Base-by-base conservation (phyloP, 257 asterid genomes). In the Fraxinus excelsior region DNA sequence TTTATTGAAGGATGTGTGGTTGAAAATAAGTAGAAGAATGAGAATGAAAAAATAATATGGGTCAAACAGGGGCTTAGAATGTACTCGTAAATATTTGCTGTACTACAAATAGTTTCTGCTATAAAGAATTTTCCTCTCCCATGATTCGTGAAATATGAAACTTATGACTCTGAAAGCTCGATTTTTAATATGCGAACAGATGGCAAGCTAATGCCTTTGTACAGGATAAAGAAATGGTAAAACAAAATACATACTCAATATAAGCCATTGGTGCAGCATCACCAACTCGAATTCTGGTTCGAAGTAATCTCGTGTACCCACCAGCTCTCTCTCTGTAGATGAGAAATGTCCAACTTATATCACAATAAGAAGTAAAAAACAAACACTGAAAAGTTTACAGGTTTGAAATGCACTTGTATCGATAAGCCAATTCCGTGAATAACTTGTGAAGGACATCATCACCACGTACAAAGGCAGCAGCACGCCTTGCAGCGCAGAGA, bases 181-280 rank as follows among this genome's bases (percentile, higher is more conserved):
- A 25, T 60, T 31, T 23, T 60, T 60, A 60, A 10, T 60, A 21
- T 25, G 9, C 12, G 25, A 21, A 6, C 58, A 79, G 46, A 28
- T 64, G 23, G 74, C 21, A 46, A 60, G 71, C 60, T 75, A 44
- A n/a, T 14, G 53, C 9, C 11, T 23, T 16, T 2, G 7, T 16
- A 16, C 56, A 46, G n/a, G n/a, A 46, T 14, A 14, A 46, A 13
- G n/a, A 46, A 46, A 46, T 0, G 56, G 56, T 46, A 14, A 46
- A 14, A 46, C 7, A 35, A 56, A 46, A 53, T 37, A 75, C 96
- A 72, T 87, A 92, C 99, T 92, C 99, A 37, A 92, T 92, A 75
- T 92, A 94, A 44, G 99, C 99, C 97, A 92, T 90, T 8, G 84
- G 85, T 2, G 99, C 97, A 81, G 98, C 98, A 85, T 94, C 98